Percentiles rank a stretch among this genome's conserved stretches.
These are phyloP conservation scores for Aspergillus leporis DNA, from an alignment of 495 filamentous ascomycete species.

Conservation along the genomic window DNA sequence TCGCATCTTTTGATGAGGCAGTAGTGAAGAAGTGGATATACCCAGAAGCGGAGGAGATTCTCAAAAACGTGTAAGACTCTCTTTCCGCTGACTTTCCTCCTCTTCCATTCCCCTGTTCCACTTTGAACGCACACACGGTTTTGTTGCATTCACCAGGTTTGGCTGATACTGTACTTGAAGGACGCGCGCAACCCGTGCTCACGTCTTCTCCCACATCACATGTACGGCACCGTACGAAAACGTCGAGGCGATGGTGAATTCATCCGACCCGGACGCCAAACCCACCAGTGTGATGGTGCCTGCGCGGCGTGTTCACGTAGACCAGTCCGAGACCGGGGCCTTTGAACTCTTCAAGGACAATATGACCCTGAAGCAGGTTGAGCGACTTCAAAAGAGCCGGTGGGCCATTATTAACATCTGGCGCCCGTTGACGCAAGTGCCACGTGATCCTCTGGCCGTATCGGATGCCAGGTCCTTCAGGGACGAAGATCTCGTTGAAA, in stretches of 20 bases:
- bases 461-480: not conserved
- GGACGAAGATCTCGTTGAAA: conserved; percentile 3
- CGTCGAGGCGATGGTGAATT: not conserved
- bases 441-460: conserved; percentile 5
- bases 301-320: not conserved
- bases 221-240: not conserved
- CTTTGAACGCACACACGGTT: no score
- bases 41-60: conserved; percentile 1
- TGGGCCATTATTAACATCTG: conserved; percentile 9
- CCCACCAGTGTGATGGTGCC: not conserved
- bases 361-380: not conserved
- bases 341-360: not conserved
- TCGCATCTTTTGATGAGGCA: not conserved
- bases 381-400: not conserved
- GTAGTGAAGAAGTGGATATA: not conserved
- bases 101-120: no score
- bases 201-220: conserved; percentile 1
- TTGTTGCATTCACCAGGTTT: no score
- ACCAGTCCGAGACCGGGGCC: conserved; percentile 8
- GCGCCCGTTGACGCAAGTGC: conserved; percentile 8
- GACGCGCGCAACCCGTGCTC: conserved; percentile 1
- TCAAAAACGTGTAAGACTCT: not conserved
- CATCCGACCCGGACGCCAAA: not conserved
- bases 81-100: not conserved
- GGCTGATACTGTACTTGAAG: no score